Percentiles rank a stretch among this genome's conserved stretches.
These are phyloP conservation scores for Camellia lanceoleosa DNA, from an alignment of 148 eudicot species.

Conservation along the genomic window DNA sequence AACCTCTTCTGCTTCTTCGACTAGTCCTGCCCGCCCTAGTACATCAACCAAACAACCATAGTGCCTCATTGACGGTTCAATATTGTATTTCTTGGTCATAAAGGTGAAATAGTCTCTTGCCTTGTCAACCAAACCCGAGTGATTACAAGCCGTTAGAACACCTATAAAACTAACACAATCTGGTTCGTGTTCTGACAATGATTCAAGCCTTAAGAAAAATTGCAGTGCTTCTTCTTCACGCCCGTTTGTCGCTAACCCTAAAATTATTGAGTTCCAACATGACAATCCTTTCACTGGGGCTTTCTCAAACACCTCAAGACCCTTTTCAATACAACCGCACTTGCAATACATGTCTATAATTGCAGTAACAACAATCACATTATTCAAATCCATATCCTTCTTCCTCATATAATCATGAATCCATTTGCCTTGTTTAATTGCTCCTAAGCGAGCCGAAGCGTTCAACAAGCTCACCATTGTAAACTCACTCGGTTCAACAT, in stretches of 20 bases:
- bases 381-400: slow-evolving; percentile 39
- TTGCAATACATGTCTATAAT: slow-evolving; percentile 56
- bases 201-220: slow-evolving; percentile 41
- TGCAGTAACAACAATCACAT: slow-evolving; percentile 44
- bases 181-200: slow-evolving; percentile 28
- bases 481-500: slow-evolving; percentile 35
- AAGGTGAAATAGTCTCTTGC: slow-evolving; percentile 39
- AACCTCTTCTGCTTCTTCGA: slow-evolving; percentile 40
- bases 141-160: slow-evolving; percentile 45
- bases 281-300: slow-evolving; percentile 37
- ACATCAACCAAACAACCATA: slow-evolving; percentile 51
- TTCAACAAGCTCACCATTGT: slow-evolving; percentile 61
- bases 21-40: slow-evolving; percentile 44
- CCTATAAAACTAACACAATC: slow-evolving; percentile 53
- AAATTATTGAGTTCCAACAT: slow-evolving; percentile 60
- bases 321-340: slow-evolving; percentile 48
- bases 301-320: slow-evolving; percentile 29
- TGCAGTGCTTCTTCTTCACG: slow-evolving; percentile 35
- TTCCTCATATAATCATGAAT: slow-evolving; percentile 35
- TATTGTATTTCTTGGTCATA: slow-evolving; percentile 35
- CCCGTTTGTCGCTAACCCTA: slow-evolving; percentile 59
- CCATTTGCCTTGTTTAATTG: slow-evolving; percentile 53
- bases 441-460: slow-evolving; percentile 47
- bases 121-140: slow-evolving; percentile 39
- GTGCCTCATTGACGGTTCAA: slow-evolving; percentile 51